phyloP scores from a whole-genome alignment of 495 filamentous ascomycete species.

The Penicillium macrosclerotiorum region DNA sequence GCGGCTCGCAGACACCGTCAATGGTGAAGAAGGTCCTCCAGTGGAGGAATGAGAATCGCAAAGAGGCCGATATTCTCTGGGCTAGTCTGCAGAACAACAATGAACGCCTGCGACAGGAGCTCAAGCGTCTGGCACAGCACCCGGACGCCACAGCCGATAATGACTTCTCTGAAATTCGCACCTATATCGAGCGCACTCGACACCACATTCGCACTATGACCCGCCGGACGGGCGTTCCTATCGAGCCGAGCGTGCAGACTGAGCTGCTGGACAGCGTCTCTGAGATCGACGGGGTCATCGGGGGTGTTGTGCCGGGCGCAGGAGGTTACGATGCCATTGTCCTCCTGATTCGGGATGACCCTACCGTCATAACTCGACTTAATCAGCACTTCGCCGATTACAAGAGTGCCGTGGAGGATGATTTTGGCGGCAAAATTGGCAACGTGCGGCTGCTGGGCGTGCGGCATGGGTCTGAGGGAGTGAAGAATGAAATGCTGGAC shows the following conservation, averaged over 20 bases:
- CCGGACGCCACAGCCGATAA: conserved; percentile 25
- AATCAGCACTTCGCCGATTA: conserved; percentile 62
- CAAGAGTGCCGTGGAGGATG: conserved; percentile 51
- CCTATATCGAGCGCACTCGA: conserved; percentile 52
- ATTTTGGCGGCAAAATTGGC: conserved; percentile 59
- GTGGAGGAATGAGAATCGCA: conserved; percentile 70
- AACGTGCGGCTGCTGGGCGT: conserved; percentile 76
- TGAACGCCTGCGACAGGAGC: conserved; percentile 62
- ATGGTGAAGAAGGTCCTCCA: conserved; percentile 90
- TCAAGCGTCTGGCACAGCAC: conserved; percentile 46
- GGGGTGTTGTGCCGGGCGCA: conserved; percentile 90
- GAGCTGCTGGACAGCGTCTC: conserved; percentile 74
- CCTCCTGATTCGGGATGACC: conserved; percentile 73
- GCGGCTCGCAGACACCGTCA: conserved; percentile 85
- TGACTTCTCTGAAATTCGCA: conserved; percentile 36
- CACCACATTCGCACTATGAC: conserved; percentile 74
- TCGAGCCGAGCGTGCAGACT: conserved; percentile 87
- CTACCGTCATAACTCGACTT: conserved; percentile 60
- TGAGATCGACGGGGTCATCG: conserved; percentile 73
- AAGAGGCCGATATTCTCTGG: conserved; percentile 71
- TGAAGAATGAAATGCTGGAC: conserved; percentile 60
- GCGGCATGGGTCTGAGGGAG: conserved; percentile 84
- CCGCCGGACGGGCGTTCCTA: conserved; percentile 68
- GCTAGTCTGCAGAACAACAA: conserved; percentile 69
- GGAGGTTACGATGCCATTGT: conserved; percentile 93